phyloP scores from a whole-genome alignment of 192 early-diverging fungal species.

The Coemansia sp. region DNA sequence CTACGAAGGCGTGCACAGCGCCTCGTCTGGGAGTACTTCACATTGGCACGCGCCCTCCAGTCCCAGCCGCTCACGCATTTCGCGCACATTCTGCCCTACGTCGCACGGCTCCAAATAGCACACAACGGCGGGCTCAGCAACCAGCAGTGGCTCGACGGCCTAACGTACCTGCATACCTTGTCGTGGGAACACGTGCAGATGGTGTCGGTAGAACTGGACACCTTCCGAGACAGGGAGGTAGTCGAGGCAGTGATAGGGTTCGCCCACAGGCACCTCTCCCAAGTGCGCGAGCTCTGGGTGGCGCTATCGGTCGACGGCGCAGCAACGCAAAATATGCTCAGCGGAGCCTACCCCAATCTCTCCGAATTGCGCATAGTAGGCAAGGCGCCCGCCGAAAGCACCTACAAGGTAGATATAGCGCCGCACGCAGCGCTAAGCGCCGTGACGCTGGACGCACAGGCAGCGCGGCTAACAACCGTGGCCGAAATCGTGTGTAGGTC shows the following conservation, averaged over 20 bases:
- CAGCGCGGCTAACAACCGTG: neutral
- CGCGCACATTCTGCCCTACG: constrained; percentile 6
- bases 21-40: constrained; percentile 32
- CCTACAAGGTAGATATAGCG: neutral
- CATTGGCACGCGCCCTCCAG: constrained; percentile 13
- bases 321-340: neutral
- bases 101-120: constrained; percentile 21
- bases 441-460: constrained; percentile 14
- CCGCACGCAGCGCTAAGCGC: constrained; percentile 10
- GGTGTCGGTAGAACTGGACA: constrained; percentile 28
- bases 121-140: constrained; percentile 15
- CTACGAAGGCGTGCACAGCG: constrained; percentile 2
- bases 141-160: constrained; percentile 11
- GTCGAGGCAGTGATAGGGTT: constrained; percentile 7
- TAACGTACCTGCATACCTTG: neutral
- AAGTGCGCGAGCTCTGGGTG: constrained; percentile 22
- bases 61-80: neutral
- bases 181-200: constrained; percentile 24
- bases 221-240: neutral
- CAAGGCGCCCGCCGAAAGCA: neutral
- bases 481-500: constrained; percentile 10
- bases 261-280: neutral
- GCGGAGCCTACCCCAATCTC: neutral
- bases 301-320: constrained; percentile 3
- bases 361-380: constrained; percentile 26